Conservation (phyloP, 768 basidiomycete genomes). For the Amanita rimosa region DNA sequence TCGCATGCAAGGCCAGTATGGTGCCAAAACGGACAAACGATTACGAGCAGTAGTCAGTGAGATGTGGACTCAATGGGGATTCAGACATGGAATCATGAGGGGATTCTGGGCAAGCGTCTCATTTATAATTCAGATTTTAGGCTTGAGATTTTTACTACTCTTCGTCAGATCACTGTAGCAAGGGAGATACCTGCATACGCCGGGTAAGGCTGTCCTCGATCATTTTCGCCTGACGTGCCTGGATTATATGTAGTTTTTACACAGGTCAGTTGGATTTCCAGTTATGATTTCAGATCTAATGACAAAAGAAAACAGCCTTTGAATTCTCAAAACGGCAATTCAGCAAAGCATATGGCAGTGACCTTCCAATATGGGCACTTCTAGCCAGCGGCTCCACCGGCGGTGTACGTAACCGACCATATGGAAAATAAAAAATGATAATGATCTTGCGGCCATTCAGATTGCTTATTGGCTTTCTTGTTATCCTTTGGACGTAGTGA, state of each 20-base stretch:
- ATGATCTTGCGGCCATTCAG: conserved; percentile 25
- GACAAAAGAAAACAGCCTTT: conserved; percentile 52
- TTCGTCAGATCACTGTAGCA: conserved; percentile 66
- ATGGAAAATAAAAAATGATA: not conserved
- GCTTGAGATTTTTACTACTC: not conserved
- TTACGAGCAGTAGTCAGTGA: conserved; percentile 62
- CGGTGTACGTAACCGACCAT: conserved; percentile 39
- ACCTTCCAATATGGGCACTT: conserved; percentile 78
- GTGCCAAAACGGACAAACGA: conserved; percentile 65
- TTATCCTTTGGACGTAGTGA: conserved; percentile 89
- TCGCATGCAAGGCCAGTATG: conserved; percentile 95
- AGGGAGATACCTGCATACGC: conserved; percentile 97
- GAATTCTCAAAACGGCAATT: conserved; percentile 85
- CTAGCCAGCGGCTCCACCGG: conserved; percentile 77
- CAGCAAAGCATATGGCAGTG: conserved; percentile 43
- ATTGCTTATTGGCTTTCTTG: conserved; percentile 91
- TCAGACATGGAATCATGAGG: conserved; percentile 84
- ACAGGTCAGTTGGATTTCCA: conserved; percentile 27
- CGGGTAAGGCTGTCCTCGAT: conserved; percentile 36
- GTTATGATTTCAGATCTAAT: too few relatives aligned
- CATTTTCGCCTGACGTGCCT: not conserved
- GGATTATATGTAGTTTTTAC: conserved; percentile 43
- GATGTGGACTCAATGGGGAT: conserved; percentile 84
- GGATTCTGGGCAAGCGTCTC: conserved; percentile 71
- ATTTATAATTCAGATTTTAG: not conserved